Conservation (phyloP, 1,139 yeast species). For the Blastobotrys indianensis region DNA sequence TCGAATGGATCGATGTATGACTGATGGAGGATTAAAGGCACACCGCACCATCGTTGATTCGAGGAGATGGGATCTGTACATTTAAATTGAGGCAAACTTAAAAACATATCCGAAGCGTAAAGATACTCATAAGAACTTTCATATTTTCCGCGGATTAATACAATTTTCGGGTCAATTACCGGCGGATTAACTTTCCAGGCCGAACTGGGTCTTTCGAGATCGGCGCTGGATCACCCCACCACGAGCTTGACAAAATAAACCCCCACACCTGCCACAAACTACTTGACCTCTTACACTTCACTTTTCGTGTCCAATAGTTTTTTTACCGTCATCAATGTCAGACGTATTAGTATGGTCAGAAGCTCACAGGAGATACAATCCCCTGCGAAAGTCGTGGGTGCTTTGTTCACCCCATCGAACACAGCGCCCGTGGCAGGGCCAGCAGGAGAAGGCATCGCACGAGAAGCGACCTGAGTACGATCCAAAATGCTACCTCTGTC, state of each 20-base stretch:
- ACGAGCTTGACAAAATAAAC: too few relatives aligned
- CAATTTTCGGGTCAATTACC: background rate
- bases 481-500: constrained; percentile 65
- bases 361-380: constrained; percentile 64
- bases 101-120: too few relatives aligned
- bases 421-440: constrained; percentile 80
- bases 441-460: constrained; percentile 48
- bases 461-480: constrained; percentile 51
- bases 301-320: background rate
- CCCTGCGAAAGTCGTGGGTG: constrained; percentile 57
- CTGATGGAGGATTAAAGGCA: too few relatives aligned
- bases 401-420: constrained; percentile 75
- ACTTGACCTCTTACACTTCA: too few relatives aligned
- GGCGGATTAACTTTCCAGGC: background rate
- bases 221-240: too few relatives aligned
- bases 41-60: too few relatives aligned
- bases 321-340: background rate
- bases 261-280: too few relatives aligned
- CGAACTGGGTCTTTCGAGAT: background rate
- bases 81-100: too few relatives aligned
- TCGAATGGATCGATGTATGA: too few relatives aligned
- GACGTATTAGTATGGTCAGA: constrained; percentile 19
- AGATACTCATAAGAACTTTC: too few relatives aligned
- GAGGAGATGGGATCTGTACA: too few relatives aligned
- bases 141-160: too few relatives aligned